Percentiles rank a stretch among this genome's conserved stretches.
These are phyloP conservation scores for Eucalyptus tenuipes DNA, from an alignment of 345 rosid species.

Conservation along the genomic window DNA sequence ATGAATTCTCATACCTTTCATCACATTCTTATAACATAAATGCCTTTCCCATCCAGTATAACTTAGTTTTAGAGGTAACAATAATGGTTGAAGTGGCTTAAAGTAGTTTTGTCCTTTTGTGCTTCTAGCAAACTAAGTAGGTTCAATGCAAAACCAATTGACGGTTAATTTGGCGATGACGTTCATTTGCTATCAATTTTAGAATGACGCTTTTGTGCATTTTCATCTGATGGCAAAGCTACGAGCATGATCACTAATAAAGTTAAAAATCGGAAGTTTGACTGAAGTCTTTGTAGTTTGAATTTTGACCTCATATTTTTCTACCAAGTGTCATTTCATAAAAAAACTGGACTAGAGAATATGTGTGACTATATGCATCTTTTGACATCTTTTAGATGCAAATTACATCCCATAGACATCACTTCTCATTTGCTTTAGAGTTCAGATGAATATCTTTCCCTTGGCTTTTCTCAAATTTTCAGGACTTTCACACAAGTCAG, in stretches of 20 bases:
- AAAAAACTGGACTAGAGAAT: neutral
- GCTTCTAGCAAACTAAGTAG: neutral
- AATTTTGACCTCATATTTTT: neutral
- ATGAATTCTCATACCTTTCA: neutral
- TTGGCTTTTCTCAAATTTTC: constrained; percentile 1
- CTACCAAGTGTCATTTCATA: neutral
- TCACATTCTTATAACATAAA: neutral
- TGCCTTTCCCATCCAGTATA: neutral
- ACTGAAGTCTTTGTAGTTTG: neutral
- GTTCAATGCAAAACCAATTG: neutral
- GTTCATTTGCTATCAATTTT: neutral
- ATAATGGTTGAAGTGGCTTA: neutral
- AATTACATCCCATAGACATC: neutral
- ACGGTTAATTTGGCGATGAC: neutral
- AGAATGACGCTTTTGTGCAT: neutral
- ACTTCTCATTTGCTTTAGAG: neutral
- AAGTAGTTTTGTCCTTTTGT: neutral
- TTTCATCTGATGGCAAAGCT: neutral
- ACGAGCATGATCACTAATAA: neutral
- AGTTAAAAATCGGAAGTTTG: neutral
- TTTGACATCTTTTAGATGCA: neutral
- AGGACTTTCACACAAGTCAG: constrained; percentile 99
- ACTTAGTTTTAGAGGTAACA: neutral
- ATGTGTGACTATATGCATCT: neutral
- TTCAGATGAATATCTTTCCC: neutral